Evolutionary conservation across 2,329 filamentous ascomycete genomes (phyloP).

Genomic region (Diaporthe citriasiana): DNA sequence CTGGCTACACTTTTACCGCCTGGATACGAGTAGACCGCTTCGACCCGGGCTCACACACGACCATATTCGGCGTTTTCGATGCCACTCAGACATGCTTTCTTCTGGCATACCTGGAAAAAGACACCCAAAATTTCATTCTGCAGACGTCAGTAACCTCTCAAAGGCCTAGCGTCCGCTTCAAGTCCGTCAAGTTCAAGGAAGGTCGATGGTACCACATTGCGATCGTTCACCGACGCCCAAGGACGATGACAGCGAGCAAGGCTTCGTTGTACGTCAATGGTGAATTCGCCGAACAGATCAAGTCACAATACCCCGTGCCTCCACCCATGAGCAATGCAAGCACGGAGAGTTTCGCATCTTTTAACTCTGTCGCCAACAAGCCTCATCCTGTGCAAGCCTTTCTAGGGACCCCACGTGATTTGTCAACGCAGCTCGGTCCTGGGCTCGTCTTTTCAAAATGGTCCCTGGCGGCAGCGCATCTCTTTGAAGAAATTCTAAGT

Average conservation of each 20-base stretch:
- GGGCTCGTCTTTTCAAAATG: slow-evolving; percentile 83
- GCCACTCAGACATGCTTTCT: slow-evolving; percentile 93
- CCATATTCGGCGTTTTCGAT: slow-evolving; percentile 95
- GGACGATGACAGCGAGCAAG: slow-evolving; percentile 81
- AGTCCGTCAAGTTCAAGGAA: slow-evolving; percentile 81
- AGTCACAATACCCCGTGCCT: slow-evolving; percentile 86
- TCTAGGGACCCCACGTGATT: slow-evolving; percentile 89
- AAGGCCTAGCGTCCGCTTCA: slow-evolving; percentile 93
- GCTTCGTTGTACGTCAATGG: slow-evolving; percentile 93
- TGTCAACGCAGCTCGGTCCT: slow-evolving; percentile 81
- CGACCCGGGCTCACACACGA: slow-evolving; percentile 88
- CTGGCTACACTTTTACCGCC: slow-evolving; percentile 90
- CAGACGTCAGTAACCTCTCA: slow-evolving; percentile 93
- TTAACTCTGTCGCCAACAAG: slow-evolving; percentile 70
- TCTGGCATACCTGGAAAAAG: slow-evolving; percentile 92
- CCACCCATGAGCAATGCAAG: slow-evolving; percentile 75
- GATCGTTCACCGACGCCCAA: slow-evolving; percentile 85
- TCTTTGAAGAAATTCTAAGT: slow-evolving; percentile 89
- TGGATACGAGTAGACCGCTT: slow-evolving; percentile 93
- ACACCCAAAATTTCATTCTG: slow-evolving; percentile 93
- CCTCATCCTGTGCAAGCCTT: slow-evolving; percentile 88
- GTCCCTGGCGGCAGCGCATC: slow-evolving; percentile 90
- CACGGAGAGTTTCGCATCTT: slow-evolving; percentile 78
- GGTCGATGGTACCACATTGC: slow-evolving; percentile 94
- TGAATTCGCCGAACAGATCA: slow-evolving; percentile 92